A percentile compares a stretch with the other conserved stretches of the same genome.
phyloP scores from a whole-genome alignment of 208 protist genomes.

The Leishmania gerbilli region DNA sequence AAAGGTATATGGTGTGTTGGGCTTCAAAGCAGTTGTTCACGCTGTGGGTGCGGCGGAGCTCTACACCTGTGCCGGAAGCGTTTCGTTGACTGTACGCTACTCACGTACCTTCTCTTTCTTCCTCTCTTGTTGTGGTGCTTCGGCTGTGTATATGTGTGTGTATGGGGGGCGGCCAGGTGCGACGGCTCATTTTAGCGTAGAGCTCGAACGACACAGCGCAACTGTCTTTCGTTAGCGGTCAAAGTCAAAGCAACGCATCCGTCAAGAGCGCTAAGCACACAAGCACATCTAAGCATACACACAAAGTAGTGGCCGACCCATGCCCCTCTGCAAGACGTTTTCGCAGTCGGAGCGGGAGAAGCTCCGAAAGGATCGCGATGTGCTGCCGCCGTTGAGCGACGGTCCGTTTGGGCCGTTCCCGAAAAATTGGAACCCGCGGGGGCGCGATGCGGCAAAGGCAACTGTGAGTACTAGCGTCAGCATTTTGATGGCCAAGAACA shows the following conservation, averaged over 20 bases:
- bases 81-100: not conserved
- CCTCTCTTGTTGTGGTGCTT: not conserved
- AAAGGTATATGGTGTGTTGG: not conserved
- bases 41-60: not conserved
- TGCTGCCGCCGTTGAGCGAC: constrained; percentile 77
- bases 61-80: not conserved
- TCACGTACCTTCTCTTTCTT: not conserved
- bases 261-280: not conserved
- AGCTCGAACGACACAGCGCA: not conserved
- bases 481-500: constrained; percentile 28
- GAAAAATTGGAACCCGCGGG: constrained; percentile 25
- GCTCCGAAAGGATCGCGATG: constrained; percentile 64
- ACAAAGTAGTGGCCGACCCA: not conserved
- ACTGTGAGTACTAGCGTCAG: constrained; percentile 31
- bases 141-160: not conserved
- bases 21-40: not conserved
- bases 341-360: constrained; percentile 58
- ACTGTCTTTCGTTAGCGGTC: not conserved
- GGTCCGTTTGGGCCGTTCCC: constrained; percentile 88
- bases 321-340: constrained; percentile 48
- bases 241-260: not conserved
- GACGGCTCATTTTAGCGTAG: not conserved
- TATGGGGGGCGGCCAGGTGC: not conserved
- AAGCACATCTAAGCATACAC: not conserved
- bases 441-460: constrained; percentile 39